Percentiles rank a stretch among this genome's conserved stretches.
Conservation (phyloP, 352 stramenopile genomes). For the Elongisporangium anandrum region DNA sequence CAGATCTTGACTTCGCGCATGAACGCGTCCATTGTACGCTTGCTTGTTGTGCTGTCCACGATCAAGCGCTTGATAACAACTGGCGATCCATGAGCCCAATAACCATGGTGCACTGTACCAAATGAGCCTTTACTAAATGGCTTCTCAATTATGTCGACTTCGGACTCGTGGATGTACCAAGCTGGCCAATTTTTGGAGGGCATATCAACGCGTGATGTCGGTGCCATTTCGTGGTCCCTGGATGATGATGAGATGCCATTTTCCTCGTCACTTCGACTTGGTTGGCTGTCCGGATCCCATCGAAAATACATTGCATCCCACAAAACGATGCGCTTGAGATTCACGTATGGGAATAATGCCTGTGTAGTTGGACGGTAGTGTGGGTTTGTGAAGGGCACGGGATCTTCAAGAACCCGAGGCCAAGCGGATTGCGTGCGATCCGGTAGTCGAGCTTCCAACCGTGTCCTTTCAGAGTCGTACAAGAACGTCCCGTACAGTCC, state of each 20-base stretch:
- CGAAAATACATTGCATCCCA: conserved; percentile 61
- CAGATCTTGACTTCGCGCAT: conserved; percentile 11
- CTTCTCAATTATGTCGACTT: not conserved
- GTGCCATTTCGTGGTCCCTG: too few relatives aligned
- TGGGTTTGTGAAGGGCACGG: conserved; percentile 31
- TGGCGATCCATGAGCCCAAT: conserved; percentile 5
- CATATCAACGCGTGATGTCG: too few relatives aligned
- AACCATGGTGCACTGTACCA: conserved; percentile 10
- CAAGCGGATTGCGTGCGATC: conserved; percentile 53
- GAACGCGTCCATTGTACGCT: conserved; percentile 1
- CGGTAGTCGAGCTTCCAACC: conserved; percentile 44
- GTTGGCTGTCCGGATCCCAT: conserved; percentile 51
- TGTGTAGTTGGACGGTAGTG: conserved; percentile 42
- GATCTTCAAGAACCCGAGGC: conserved; percentile 41
- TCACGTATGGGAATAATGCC: conserved; percentile 50
- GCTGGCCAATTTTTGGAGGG: too few relatives aligned
- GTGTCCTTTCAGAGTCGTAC: conserved; percentile 58
- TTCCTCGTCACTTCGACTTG: conserved; percentile 32
- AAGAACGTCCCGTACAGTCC: conserved; percentile 50
- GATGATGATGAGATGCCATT: too few relatives aligned
- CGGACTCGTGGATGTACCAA: too few relatives aligned
- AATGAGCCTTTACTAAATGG: conserved; percentile 13
- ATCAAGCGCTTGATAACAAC: conserved; percentile 20
- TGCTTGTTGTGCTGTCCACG: too few relatives aligned
- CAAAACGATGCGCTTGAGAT: conserved; percentile 53